Percentiles rank a stretch among this genome's conserved stretches.
Conservation (phyloP, 2,329 filamentous ascomycete species). For the Plenodomus tracheiphilus region DNA sequence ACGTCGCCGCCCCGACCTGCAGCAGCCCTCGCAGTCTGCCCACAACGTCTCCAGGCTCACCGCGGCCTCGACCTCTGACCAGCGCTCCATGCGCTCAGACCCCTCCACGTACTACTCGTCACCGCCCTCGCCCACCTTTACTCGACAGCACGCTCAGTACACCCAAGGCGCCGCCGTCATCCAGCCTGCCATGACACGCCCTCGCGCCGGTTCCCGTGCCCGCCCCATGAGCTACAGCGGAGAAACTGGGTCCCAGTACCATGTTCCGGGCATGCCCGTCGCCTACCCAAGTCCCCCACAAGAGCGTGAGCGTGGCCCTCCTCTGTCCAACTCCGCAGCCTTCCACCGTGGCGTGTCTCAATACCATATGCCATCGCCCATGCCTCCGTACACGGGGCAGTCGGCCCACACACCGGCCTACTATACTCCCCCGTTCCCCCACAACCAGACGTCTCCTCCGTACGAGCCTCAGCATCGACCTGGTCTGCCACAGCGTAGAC, state of each 20-base stretch:
- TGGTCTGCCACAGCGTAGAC: conserved; percentile 20
- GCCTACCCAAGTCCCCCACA: conserved; percentile 28
- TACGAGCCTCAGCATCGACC: conserved; percentile 28
- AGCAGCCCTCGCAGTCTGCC: conserved; percentile 31
- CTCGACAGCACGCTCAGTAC: conserved; percentile 23
- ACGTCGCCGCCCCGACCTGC: conserved; percentile 18
- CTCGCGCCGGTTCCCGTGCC: conserved; percentile 29
- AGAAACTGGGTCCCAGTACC: conserved; percentile 24
- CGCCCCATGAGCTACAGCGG: conserved; percentile 42
- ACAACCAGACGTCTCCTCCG: conserved; percentile 21
- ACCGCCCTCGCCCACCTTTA: conserved; percentile 34
- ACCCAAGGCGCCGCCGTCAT: conserved; percentile 31
- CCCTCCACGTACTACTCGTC: conserved; percentile 27
- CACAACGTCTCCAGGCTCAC: conserved; percentile 32
- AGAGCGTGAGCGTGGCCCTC: conserved; percentile 37
- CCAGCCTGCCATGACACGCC: conserved; percentile 32
- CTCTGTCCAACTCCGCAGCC: conserved; percentile 35
- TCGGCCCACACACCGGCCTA: conserved; percentile 16
- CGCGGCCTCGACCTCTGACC: conserved; percentile 9
- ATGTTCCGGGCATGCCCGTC: conserved; percentile 22
- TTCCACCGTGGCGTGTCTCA: conserved; percentile 20
- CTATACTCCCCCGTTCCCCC: conserved; percentile 7
- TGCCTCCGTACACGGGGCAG: conserved; percentile 19
- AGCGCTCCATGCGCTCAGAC: conserved; percentile 37
- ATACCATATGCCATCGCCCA: conserved; percentile 21